Evolutionary conservation across 768 basidiomycete genomes (phyloP).

Genomic region (Naganishia friedmannii): DNA sequence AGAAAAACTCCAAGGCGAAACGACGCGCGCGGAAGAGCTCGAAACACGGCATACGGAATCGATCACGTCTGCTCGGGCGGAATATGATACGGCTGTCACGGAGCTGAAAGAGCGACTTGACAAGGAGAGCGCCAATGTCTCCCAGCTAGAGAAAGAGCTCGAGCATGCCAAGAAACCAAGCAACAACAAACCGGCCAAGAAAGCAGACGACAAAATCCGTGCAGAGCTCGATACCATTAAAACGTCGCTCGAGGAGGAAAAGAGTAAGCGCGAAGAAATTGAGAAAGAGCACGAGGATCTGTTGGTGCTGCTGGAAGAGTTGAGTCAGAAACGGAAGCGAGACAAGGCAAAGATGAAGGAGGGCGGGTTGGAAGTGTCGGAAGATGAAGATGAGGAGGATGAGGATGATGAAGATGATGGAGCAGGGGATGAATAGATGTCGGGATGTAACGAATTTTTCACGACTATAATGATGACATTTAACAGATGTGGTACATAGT

Average conservation of each 20-base stretch:
- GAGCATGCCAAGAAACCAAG: neutral
- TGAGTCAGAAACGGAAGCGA: slow-evolving; percentile 74
- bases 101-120: slow-evolving; percentile 7
- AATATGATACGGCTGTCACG: neutral
- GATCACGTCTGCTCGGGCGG: neutral
- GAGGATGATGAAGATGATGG: slow-evolving; percentile 65
- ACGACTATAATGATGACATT: slow-evolving; percentile 2
- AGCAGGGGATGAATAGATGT: slow-evolving; percentile 20
- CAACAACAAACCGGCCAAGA: slow-evolving; percentile 20
- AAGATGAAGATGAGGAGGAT: slow-evolving; percentile 67
- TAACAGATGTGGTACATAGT: neutral
- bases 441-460: neutral
- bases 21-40: neutral
- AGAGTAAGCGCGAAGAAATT: slow-evolving; percentile 70
- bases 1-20: slow-evolving; percentile 15
- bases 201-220: slow-evolving; percentile 34
- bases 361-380: slow-evolving; percentile 80
- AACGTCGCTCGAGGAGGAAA: slow-evolving; percentile 57
- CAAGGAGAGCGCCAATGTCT: neutral
- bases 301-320: slow-evolving; percentile 85
- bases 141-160: slow-evolving; percentile 1
- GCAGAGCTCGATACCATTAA: slow-evolving; percentile 39
- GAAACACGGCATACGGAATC: slow-evolving; percentile 1
- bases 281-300: slow-evolving; percentile 97
- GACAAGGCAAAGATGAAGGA: slow-evolving; percentile 77